Base-by-base conservation (phyloP, 129 eudicot genomes). In the Helianthus tuberosus region DNA sequence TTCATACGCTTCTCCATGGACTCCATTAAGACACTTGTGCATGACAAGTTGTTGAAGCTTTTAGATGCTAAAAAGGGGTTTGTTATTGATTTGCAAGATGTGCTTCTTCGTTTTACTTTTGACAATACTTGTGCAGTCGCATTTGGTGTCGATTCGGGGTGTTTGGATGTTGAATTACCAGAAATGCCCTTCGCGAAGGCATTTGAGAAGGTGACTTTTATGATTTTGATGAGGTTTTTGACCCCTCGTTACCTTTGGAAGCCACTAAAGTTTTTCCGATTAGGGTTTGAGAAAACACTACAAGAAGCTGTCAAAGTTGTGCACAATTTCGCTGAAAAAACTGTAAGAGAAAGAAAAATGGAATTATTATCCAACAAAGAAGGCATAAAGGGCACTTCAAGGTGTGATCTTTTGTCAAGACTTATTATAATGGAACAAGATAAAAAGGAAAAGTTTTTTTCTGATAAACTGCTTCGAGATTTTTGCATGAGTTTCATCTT, bases 401-500 rank as follows among this genome's bases (percentile, higher is more conserved):
- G 80, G 49, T 75, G 74, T 50, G 93, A 88, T 66, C 87, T 88
- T 23, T 75, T 88, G 52, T 82, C 93, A 62, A 80, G 88, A 73
- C 90, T 88, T 47, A 88, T 88, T 17, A 64, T 60, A 6, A 43
- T 71, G 64, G 79, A 77, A 74, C 67, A 76, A 66, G 83, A 76
- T 54, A 71, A 73, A 50, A 69, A 79, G 47, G 74, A 36, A 63
- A 41, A 5, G 25, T 50, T 47, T 36, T 87, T 84, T 53, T 68
- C 87, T 32, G 89, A 88, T 50, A 85, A 82, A 66, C 32, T 85
- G 29, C 85, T 88, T 11, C 81, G 44, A 76, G 93, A 88, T 75
- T 85, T 88, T 69, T 88, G 93, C 78, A 78, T 85, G 71, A 88
- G 90, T 20, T 80, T 88, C 57, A 88, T 88, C 8, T 69, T 88